Evolutionary conservation across 2,329 filamentous ascomycete species (phyloP).

Genomic region (Cladophialophora yegresii): DNA sequence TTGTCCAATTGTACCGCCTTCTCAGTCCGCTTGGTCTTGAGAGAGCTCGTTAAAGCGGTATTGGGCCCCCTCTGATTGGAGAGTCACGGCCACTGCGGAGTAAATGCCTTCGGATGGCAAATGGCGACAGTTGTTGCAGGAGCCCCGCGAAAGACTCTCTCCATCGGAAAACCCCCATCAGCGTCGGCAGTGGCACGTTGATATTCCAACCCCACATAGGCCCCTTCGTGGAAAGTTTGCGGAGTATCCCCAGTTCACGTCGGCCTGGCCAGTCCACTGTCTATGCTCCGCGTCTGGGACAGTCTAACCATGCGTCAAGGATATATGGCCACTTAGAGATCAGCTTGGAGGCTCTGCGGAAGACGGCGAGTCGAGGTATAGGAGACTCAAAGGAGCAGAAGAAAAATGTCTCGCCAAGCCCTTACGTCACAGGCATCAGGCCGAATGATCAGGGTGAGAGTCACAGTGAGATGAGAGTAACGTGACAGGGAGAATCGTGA

Average conservation of each 20-base stretch:
- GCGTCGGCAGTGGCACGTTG: slow-evolving; percentile 16
- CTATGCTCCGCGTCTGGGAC: neutral
- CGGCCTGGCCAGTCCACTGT: neutral
- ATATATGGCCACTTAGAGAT: neutral
- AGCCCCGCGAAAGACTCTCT: slow-evolving; percentile 7
- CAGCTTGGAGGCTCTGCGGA: neutral
- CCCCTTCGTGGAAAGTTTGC: neutral
- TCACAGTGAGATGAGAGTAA: neutral
- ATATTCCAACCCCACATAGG: slow-evolving; percentile 7
- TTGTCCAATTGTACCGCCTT: neutral
- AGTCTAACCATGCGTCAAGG: neutral
- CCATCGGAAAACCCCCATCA: slow-evolving; percentile 10
- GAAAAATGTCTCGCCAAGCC: neutral
- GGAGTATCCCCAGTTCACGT: no score
- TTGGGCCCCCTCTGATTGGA: neutral
- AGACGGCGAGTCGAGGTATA: neutral
- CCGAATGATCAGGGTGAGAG: neutral
- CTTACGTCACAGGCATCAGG: neutral
- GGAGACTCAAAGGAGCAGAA: neutral
- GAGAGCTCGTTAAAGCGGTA: neutral
- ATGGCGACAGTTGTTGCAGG: neutral
- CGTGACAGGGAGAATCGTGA: neutral
- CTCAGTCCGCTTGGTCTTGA: neutral
- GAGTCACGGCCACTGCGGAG: neutral
- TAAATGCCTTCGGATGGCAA: neutral